Evolutionary conservation across 495 filamentous ascomycete species (phyloP).

Genomic region (Hyaloscypha finlandica): DNA sequence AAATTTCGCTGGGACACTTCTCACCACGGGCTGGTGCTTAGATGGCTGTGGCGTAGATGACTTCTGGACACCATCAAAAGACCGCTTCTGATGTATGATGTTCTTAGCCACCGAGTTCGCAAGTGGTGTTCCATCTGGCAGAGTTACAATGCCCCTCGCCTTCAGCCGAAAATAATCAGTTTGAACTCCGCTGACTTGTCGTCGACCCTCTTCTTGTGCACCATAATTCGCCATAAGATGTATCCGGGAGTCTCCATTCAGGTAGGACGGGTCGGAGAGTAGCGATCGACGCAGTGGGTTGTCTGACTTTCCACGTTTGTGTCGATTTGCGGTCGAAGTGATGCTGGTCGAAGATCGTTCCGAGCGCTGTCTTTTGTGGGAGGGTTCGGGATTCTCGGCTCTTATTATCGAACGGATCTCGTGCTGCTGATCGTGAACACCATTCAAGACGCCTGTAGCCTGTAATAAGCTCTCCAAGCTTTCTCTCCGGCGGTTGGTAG

Average conservation of each 20-base stretch:
- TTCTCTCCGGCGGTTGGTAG: constrained; percentile 8
- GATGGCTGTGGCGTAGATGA: constrained; percentile 15
- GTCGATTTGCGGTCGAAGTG: constrained; percentile 15
- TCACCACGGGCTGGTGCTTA: background rate
- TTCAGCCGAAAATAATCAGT: constrained; percentile 48
- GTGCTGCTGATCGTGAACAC: constrained; percentile 23
- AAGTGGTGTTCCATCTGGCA: constrained; percentile 33
- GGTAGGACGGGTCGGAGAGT: constrained; percentile 29
- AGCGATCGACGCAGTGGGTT: constrained; percentile 32
- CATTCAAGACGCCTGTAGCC: constrained; percentile 26
- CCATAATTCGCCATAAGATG: constrained; percentile 24
- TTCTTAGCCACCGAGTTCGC: constrained; percentile 28
- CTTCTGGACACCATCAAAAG: constrained; percentile 25
- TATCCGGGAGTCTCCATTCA: constrained; percentile 29
- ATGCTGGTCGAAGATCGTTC: background rate
- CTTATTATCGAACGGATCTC: constrained; percentile 18
- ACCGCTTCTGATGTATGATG: constrained; percentile 20
- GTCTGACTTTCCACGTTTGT: constrained; percentile 30
- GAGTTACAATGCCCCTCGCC: constrained; percentile 42
- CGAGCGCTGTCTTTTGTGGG: constrained; percentile 17
- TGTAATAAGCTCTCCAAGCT: constrained; percentile 28
- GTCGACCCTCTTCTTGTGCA: constrained; percentile 21
- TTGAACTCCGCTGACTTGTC: constrained; percentile 37
- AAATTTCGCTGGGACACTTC: constrained; percentile 25
- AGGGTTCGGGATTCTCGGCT: constrained; percentile 2